phyloP scores from a whole-genome alignment of 352 stramenopile species.

The Globisporangium apiculatum region DNA sequence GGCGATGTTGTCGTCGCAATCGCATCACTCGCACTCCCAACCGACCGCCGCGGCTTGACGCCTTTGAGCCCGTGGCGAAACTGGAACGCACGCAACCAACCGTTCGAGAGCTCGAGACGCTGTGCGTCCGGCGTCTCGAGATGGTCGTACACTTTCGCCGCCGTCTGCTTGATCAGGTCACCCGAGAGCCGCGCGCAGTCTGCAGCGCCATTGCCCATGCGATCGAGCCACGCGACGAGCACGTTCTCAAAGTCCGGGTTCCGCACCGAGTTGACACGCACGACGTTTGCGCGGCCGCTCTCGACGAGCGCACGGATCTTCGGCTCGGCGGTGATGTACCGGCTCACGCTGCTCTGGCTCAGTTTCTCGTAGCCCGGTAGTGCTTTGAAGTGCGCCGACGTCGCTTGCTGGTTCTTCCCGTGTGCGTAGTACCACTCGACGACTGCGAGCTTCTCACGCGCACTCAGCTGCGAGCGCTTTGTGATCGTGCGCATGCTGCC shows the following conservation, averaged over 20 bases:
- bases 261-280: slow-evolving; percentile 11
- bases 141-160: slow-evolving; percentile 17
- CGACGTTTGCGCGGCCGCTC: slow-evolving; percentile 5
- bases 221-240: slow-evolving; percentile 15
- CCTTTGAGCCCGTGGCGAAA: slow-evolving; percentile 2
- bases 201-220: not conserved
- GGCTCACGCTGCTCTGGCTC: slow-evolving; percentile 18
- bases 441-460: slow-evolving; percentile 15
- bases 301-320: slow-evolving; percentile 14
- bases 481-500: not conserved
- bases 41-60: not conserved
- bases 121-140: slow-evolving; percentile 9
- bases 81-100: slow-evolving; percentile 17
- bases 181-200: slow-evolving; percentile 8
- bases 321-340: slow-evolving; percentile 12
- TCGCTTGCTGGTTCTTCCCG: slow-evolving; percentile 13
- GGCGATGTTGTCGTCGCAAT: not conserved
- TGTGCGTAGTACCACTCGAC: slow-evolving; percentile 14
- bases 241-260: slow-evolving; percentile 18
- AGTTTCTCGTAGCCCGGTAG: slow-evolving; percentile 11
- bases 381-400: slow-evolving; percentile 11
- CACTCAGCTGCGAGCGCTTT: slow-evolving; percentile 15
- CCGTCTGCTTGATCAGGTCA: slow-evolving; percentile 15
- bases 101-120: slow-evolving; percentile 19
- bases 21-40: not conserved